Conservation (phyloP, 1,284 basidiomycete species). For the Ustilago esculenta region DNA sequence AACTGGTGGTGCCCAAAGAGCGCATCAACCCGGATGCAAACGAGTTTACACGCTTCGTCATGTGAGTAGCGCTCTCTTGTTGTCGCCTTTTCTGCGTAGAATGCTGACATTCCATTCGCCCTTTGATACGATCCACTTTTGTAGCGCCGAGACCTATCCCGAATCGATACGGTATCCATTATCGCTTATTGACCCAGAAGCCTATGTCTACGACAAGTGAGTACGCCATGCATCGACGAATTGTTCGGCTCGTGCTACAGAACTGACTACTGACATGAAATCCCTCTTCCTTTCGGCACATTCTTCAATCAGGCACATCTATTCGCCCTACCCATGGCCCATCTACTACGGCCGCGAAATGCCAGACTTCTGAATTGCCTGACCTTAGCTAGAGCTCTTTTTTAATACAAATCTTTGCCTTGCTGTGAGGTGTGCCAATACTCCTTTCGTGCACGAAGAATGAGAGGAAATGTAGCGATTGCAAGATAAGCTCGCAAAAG, state of each 20-base stretch:
- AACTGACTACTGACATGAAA: conserved; percentile 1
- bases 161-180: conserved; percentile 38
- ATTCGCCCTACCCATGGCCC: conserved; percentile 52
- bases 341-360: conserved; percentile 37
- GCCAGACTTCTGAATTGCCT: conserved; percentile 17
- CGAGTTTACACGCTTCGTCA: conserved; percentile 34
- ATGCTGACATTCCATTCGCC: conserved; percentile 2
- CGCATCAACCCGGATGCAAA: conserved; percentile 51
- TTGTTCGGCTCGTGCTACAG: background rate
- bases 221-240: background rate
- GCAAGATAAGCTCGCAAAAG: no score
- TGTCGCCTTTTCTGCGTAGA: no score
- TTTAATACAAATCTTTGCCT: no score
- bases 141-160: conserved; percentile 43
- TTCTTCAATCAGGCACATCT: conserved; percentile 35
- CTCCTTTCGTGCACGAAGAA: no score
- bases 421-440: background rate
- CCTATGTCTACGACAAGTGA: conserved; percentile 51
- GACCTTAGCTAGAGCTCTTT: no score
- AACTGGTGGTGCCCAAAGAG: conserved; percentile 54
- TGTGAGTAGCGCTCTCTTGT: conserved; percentile 15
- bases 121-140: no score
- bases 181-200: conserved; percentile 40
- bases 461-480: no score
- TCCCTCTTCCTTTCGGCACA: background rate